Conservation (phyloP, 2,329 filamentous ascomycete genomes). For the Fusarium anguioides region DNA sequence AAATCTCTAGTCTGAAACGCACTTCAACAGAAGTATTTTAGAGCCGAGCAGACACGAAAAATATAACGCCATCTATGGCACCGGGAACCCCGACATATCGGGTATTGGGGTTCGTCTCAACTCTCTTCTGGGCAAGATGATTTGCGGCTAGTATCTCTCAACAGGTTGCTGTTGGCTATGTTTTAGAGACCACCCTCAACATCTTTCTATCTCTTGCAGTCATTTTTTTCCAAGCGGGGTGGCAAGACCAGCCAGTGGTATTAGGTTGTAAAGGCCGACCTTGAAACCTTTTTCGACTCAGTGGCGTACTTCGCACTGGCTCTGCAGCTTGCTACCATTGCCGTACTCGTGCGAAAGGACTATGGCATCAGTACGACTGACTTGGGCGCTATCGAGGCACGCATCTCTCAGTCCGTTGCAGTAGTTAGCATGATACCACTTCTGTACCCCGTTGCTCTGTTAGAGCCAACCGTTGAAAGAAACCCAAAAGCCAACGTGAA, state of each 20-base stretch:
- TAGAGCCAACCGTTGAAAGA: conserved; percentile 3
- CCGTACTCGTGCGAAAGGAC: conserved; percentile 40
- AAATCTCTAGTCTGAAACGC: conserved; percentile 1
- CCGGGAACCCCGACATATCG: conserved; percentile 39
- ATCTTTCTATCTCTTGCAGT: conserved; percentile 3
- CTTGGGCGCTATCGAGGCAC: conserved; percentile 40
- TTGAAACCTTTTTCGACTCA: conserved; percentile 32
- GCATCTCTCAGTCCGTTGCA: conserved; percentile 33
- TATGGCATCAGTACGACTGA: conserved; percentile 36
- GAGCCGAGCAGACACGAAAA: conserved; percentile 18
- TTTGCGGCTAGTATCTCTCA: not conserved
- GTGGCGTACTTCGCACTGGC: conserved; percentile 39
- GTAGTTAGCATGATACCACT: conserved; percentile 42
- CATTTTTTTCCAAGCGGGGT: not conserved
- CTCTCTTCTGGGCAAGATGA: not conserved
- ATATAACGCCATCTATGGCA: conserved; percentile 34
- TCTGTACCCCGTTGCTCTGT: conserved; percentile 32
- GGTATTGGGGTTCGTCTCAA: conserved; percentile 35
- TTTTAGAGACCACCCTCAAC: conserved; percentile 14
- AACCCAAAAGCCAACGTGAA: not conserved
- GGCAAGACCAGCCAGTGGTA: not conserved
- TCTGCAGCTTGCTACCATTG: conserved; percentile 36
- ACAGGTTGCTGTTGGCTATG: conserved; percentile 27
- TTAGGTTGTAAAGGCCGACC: not conserved
- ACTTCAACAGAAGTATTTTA: conserved; percentile 1